Base-by-base conservation (phyloP, 768 basidiomycete genomes). In the Rhizopogon salebrosus region DNA sequence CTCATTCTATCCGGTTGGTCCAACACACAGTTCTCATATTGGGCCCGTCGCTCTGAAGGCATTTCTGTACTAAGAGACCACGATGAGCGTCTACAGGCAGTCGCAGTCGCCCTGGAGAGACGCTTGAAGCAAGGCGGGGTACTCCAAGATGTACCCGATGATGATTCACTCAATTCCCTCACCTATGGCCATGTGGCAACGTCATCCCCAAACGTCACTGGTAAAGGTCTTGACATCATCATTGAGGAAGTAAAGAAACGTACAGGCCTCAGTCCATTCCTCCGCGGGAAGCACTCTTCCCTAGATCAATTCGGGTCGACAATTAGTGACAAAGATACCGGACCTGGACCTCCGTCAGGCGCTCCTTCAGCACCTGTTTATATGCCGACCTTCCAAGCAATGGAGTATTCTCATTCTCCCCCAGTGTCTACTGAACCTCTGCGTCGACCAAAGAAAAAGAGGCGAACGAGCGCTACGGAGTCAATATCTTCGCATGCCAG, bases 1-100 rank as follows among this genome's bases (percentile, higher is more conserved):
- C 73, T 78, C 46, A 63, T 72, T 41, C 70, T 78, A 46, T 77
- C 76, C 5, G 76, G 76, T 53, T 79, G 76, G 76, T 79, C 77
- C 18, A 78, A 79, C 46, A 78, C 76, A 8, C 78, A 79, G 52
- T 78, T 78, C 46, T 79, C 76, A 41, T 79, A 79, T 54, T 78
- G 76, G 78, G 75, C 76, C n/a, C 75, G 76, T 48, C 75, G 76
- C 27, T 64, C 72, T 5, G 78, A 79, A 60, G 77, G 75, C 26
- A 72, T 78, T 41, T 77, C 76, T 45, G 77, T 79, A 36, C 69
- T 78, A 27, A 67, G 71, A 14, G 55, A 65, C 36, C 69, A 73
- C 40, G 76, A 78, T 55, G 62, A 64, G 36, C 72, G 71, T 38
- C 65, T 78, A 38, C 69, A 61, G 22, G 64, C 71, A 23, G 73